Conservation (phyloP, 2,329 filamentous ascomycete species). For the Tolypocladium inflatum region DNA sequence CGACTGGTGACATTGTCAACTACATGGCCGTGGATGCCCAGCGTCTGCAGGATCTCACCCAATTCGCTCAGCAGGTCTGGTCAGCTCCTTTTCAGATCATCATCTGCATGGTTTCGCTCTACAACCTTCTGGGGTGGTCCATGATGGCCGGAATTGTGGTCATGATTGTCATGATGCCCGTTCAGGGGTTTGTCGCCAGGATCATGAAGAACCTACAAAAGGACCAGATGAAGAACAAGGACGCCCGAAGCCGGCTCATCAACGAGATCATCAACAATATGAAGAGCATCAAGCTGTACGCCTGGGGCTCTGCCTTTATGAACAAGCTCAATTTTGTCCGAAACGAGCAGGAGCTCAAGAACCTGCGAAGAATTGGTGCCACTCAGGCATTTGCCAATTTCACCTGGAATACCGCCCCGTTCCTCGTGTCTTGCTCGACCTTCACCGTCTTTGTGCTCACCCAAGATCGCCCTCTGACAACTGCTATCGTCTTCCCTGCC, state of each 20-base stretch:
- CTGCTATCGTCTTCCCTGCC: slow-evolving; percentile 92
- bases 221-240: slow-evolving; percentile 98
- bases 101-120: slow-evolving; percentile 91
- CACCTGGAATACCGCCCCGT: slow-evolving; percentile 95
- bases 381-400: slow-evolving; percentile 93
- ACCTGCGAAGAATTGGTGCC: slow-evolving; percentile 89
- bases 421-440: slow-evolving; percentile 93
- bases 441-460: slow-evolving; percentile 92
- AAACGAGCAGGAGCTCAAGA: slow-evolving; percentile 93
- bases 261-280: slow-evolving; percentile 99
- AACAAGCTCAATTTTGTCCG: slow-evolving; percentile 92
- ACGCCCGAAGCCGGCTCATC: slow-evolving; percentile 83
- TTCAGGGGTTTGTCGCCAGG: slow-evolving; percentile 85
- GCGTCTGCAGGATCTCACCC: slow-evolving; percentile 84
- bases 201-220: slow-evolving; percentile 95
- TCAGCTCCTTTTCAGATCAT: slow-evolving; percentile 94
- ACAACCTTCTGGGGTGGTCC: slow-evolving; percentile 86
- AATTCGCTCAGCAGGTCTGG: slow-evolving; percentile 93
- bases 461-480: slow-evolving; percentile 70
- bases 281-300: slow-evolving; percentile 98
- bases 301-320: slow-evolving; percentile 96
- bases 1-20: slow-evolving; percentile 96
- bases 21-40: slow-evolving; percentile 99
- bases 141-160: slow-evolving; percentile 93
- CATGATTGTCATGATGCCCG: slow-evolving; percentile 95